Percentiles rank a stretch among this genome's conserved stretches.
These are phyloP conservation scores for Phragmites australis DNA, from an alignment of 176 grass and related monocot genomes.

Conservation along the genomic window DNA sequence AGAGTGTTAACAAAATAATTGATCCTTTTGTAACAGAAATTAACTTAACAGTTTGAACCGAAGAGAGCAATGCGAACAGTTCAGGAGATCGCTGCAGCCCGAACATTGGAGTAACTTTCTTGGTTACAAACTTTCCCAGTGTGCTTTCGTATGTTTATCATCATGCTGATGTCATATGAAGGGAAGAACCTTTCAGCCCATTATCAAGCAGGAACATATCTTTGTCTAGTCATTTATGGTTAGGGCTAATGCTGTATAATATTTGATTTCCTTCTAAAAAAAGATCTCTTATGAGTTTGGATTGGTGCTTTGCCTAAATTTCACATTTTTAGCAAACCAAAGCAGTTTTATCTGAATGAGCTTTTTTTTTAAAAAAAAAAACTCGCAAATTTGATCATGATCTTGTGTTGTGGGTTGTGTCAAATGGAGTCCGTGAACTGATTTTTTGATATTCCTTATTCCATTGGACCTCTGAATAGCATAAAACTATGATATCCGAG, in stretches of 20 bases:
- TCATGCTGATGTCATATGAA: slow-evolving; percentile 41
- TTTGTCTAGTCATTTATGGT: slow-evolving; percentile 17
- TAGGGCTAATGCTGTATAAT: slow-evolving; percentile 13
- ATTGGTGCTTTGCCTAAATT: background rate
- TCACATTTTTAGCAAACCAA: slow-evolving; percentile 7
- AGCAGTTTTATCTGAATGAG: background rate
- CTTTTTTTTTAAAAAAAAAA: background rate
- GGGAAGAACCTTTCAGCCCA: background rate
- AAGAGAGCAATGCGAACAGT: no score
- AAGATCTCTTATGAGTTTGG: slow-evolving; percentile 2
- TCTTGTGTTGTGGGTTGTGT: slow-evolving; percentile 10
- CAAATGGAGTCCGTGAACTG: slow-evolving; percentile 29
- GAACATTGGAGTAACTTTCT: slow-evolving; percentile 3
- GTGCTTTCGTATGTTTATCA: slow-evolving; percentile 40
- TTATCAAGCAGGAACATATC: slow-evolving; percentile 1
- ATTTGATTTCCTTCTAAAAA: slow-evolving; percentile 27
- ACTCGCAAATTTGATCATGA: background rate
- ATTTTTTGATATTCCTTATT: slow-evolving; percentile 12
- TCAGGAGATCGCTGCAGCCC: no score
- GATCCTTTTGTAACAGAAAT: slow-evolving; percentile 3
- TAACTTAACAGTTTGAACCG: background rate
- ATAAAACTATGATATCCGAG: background rate
- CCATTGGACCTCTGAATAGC: slow-evolving; percentile 21
- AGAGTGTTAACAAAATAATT: slow-evolving; percentile 2
- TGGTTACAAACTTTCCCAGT: slow-evolving; percentile 9